Conservation (phyloP, 352 stramenopile genomes). For the Peronospora destructor region DNA sequence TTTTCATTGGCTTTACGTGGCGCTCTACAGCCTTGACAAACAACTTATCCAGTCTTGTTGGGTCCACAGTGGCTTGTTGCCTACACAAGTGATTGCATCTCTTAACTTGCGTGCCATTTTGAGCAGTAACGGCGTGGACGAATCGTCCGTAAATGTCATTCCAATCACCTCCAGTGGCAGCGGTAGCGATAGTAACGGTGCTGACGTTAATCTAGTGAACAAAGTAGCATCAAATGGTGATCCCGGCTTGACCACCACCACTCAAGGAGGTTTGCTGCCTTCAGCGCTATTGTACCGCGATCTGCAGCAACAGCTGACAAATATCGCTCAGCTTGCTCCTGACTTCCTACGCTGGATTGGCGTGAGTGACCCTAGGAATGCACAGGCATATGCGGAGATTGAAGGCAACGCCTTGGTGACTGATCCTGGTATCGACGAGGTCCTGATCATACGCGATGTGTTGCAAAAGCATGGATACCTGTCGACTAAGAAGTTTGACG, state of each 20-base stretch:
- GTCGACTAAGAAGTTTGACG: conserved; percentile 54
- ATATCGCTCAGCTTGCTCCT: conserved; percentile 53
- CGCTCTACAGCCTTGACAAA: conserved; percentile 63
- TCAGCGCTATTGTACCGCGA: conserved; percentile 43
- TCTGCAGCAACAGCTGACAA: conserved; percentile 48
- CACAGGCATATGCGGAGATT: conserved; percentile 59
- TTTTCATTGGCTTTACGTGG: conserved; percentile 80
- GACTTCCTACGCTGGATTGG: conserved; percentile 73
- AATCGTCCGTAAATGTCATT: conserved; percentile 6
- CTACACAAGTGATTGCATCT: conserved; percentile 51
- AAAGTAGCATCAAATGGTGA: conserved; percentile 1
- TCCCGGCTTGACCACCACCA: conserved; percentile 6
- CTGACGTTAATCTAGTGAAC: conserved; percentile 12
- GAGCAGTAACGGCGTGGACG: conserved; percentile 11
- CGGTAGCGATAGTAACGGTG: conserved; percentile 15
- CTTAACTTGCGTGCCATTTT: conserved; percentile 62
- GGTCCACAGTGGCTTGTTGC: conserved; percentile 65
- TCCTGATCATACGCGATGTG: conserved; percentile 77
- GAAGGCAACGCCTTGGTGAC: conserved; percentile 74
- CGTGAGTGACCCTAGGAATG: conserved; percentile 45
- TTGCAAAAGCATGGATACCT: conserved; percentile 77
- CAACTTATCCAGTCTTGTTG: conserved; percentile 67
- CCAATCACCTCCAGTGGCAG: conserved; percentile 8
- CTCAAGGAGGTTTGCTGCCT: conserved; percentile 27
- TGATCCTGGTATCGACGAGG: conserved; percentile 71